phyloP scores from a whole-genome alignment of 2,329 filamentous ascomycete genomes.

The Penicillium sp. region DNA sequence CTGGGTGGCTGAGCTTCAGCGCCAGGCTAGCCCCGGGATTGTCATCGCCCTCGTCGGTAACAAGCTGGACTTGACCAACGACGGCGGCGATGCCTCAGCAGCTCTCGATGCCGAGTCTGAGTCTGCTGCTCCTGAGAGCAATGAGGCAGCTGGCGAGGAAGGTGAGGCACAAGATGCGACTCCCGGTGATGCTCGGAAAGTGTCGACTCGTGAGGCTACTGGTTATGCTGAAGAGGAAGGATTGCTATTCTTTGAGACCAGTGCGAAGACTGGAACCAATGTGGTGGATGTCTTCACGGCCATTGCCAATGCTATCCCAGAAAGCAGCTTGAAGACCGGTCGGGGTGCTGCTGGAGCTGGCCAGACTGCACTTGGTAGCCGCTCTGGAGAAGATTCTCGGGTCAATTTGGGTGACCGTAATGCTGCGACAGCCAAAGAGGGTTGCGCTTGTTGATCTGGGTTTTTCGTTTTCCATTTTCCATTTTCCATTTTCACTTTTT shows the following conservation, averaged over 20 bases:
- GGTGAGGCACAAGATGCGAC: slow-evolving; percentile 60
- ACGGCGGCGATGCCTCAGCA: slow-evolving; percentile 48
- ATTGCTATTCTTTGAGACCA: slow-evolving; percentile 95
- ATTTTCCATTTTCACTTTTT: slow-evolving; percentile 3
- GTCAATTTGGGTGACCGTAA: slow-evolving; percentile 78
- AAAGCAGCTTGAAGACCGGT: slow-evolving; percentile 89
- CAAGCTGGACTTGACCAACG: slow-evolving; percentile 82
- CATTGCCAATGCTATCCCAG: slow-evolving; percentile 96
- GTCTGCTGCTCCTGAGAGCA: slow-evolving; percentile 30
- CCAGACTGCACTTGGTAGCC: slow-evolving; percentile 55
- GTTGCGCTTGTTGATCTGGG: slow-evolving; percentile 73
- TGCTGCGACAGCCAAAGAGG: slow-evolving; percentile 78
- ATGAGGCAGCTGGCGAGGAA: slow-evolving; percentile 49
- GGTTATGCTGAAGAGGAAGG: slow-evolving; percentile 92
- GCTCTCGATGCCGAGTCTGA: slow-evolving; percentile 36
- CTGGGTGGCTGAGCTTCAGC: slow-evolving; percentile 96
- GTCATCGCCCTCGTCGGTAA: slow-evolving; percentile 97
- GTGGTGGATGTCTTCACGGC: slow-evolving; percentile 96
- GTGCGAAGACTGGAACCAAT: slow-evolving; percentile 92
- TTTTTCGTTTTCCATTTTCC: neutral
- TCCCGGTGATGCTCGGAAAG: slow-evolving; percentile 75
- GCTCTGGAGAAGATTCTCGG: slow-evolving; percentile 56
- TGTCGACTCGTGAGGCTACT: slow-evolving; percentile 87
- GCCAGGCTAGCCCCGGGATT: slow-evolving; percentile 92
- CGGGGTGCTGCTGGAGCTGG: slow-evolving; percentile 66